Conservation (phyloP, 176 grass and related monocot species). For the Triticum aestivum region DNA sequence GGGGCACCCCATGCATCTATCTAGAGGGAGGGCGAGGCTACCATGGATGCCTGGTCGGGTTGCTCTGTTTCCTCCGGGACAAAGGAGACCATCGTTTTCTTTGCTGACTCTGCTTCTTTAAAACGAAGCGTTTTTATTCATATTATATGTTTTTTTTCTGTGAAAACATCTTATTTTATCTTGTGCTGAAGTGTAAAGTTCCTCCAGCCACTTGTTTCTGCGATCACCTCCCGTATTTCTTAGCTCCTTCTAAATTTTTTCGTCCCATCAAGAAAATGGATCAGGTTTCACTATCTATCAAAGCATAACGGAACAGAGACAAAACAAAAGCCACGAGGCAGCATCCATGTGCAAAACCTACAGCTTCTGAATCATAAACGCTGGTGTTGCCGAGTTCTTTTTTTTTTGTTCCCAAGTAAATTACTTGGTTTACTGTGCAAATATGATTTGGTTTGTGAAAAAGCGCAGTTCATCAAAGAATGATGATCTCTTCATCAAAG, state of each 20-base stretch:
- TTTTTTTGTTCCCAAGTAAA: neutral
- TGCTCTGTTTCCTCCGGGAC: neutral
- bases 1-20: conserved; percentile 25
- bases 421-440: too few relatives aligned
- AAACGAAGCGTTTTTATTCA: neutral
- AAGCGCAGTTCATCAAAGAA: too few relatives aligned
- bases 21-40: neutral
- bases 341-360: too few relatives aligned
- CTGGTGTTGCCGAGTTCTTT: too few relatives aligned
- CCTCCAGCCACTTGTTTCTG: neutral
- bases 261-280: too few relatives aligned
- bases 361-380: too few relatives aligned
- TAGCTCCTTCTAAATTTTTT: neutral
- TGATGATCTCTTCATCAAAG: too few relatives aligned
- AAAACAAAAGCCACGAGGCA: too few relatives aligned
- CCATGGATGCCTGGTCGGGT: conserved; percentile 20
- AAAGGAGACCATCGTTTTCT: neutral
- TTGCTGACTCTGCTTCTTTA: neutral
- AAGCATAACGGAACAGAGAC: too few relatives aligned
- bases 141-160: neutral
- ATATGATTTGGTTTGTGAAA: too few relatives aligned
- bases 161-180: neutral
- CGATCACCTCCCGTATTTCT: neutral
- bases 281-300: too few relatives aligned
- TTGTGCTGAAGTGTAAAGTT: neutral